Conservation (phyloP, 2,329 filamentous ascomycete species). For the Fusarium sp. region DNA sequence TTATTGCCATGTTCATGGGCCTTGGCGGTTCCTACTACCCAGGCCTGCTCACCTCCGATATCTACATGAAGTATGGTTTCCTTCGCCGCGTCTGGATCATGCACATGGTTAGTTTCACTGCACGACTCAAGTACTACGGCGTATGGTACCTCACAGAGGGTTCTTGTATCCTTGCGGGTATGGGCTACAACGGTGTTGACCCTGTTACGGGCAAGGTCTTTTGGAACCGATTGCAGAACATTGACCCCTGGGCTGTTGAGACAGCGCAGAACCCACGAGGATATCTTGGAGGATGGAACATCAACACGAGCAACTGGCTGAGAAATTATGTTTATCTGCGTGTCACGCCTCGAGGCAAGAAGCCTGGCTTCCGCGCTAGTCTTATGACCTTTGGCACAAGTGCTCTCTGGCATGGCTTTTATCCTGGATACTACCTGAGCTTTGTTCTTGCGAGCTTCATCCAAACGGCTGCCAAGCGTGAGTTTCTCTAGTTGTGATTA, state of each 20-base stretch:
- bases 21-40: conserved; percentile 76
- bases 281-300: conserved; percentile 95
- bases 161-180: conserved; percentile 90
- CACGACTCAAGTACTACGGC: conserved; percentile 94
- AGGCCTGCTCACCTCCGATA: conserved; percentile 71
- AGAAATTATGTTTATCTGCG: conserved; percentile 95
- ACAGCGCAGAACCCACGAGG: conserved; percentile 92
- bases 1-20: conserved; percentile 83
- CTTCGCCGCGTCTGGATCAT: conserved; percentile 80
- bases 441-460: conserved; percentile 92
- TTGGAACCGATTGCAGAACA: conserved; percentile 91
- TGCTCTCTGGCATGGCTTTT: conserved; percentile 98
- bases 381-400: conserved; percentile 94
- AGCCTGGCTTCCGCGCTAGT: conserved; percentile 94
- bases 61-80: conserved; percentile 76
- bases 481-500: conserved; percentile 51
- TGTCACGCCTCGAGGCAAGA: conserved; percentile 94
- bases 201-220: conserved; percentile 84
- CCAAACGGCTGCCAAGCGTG: conserved; percentile 95
- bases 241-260: conserved; percentile 88
- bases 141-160: conserved; percentile 96
- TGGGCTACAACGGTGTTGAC: conserved; percentile 95
- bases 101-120: conserved; percentile 85
- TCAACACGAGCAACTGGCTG: conserved; percentile 98
- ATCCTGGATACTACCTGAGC: conserved; percentile 93